Evolutionary conservation across 2,329 filamentous ascomycete genomes (phyloP).

Genomic region (Fusarium tupiense): DNA sequence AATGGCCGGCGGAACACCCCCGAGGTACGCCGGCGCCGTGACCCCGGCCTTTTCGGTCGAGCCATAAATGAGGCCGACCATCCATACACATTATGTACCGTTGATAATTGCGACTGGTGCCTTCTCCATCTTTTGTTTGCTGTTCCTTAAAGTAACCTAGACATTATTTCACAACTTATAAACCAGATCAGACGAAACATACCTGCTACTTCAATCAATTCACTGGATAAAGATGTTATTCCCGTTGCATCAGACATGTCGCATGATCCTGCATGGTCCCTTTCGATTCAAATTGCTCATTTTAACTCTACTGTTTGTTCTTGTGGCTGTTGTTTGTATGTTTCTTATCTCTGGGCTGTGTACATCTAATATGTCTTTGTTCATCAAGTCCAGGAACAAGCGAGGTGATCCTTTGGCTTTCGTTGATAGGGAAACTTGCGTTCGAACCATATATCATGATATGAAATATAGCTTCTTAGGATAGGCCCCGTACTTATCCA

Average conservation of each 20-base stretch:
- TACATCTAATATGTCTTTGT: not conserved
- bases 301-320: not conserved
- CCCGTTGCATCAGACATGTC: not conserved
- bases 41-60: conserved; percentile 24
- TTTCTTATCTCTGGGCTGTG: not conserved
- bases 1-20: conserved; percentile 24
- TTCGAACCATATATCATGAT: not conserved
- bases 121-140: conserved; percentile 33
- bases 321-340: not conserved
- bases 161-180: conserved; percentile 27
- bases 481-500: not conserved
- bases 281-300: not conserved
- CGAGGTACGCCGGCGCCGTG: conserved; percentile 17
- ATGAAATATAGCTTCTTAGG: not conserved
- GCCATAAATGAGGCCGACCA: conserved; percentile 31
- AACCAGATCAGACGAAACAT: conserved; percentile 3
- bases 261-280: not conserved
- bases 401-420: not conserved
- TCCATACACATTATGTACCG: not conserved
- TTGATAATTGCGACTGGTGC: conserved; percentile 1
- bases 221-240: not conserved
- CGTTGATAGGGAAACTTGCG: too few species aligned
- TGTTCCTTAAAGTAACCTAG: conserved; percentile 3
- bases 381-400: not conserved
- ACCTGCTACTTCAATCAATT: not conserved